A percentile compares a stretch with the other conserved stretches of the same genome.
phyloP scores from a whole-genome alignment of 805 yeast genomes.

The Suhomyces sp. region DNA sequence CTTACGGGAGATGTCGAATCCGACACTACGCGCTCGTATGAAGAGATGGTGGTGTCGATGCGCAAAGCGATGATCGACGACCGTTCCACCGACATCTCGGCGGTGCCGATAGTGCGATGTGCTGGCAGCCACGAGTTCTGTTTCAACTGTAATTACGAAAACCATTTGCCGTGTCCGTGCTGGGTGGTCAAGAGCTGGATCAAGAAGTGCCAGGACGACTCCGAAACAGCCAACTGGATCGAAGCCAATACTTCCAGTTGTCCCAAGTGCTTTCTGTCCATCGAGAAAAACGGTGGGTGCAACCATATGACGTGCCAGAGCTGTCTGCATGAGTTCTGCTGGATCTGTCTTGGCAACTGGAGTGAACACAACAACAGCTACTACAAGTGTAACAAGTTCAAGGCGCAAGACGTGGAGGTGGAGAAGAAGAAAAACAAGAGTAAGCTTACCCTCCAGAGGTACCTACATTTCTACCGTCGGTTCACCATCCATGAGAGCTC shows the following conservation, averaged over 20 bases:
- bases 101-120: constrained; percentile 71
- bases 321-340: constrained; percentile 81
- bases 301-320: constrained; percentile 90
- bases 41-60: background rate
- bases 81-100: constrained; percentile 10
- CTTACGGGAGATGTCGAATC: constrained; percentile 17
- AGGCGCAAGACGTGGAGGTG: constrained; percentile 31
- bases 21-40: background rate
- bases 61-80: constrained; percentile 1
- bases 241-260: constrained; percentile 80
- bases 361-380: constrained; percentile 55
- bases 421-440: constrained; percentile 42
- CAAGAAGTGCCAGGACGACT: constrained; percentile 76
- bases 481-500: constrained; percentile 76
- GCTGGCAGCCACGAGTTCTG: constrained; percentile 69
- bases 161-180: constrained; percentile 87
- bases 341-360: constrained; percentile 90
- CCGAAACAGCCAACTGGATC: constrained; percentile 87
- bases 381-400: constrained; percentile 64
- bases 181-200: constrained; percentile 67
- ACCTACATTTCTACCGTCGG: constrained; percentile 70
- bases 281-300: constrained; percentile 95
- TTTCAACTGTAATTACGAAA: constrained; percentile 66
- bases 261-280: constrained; percentile 73
- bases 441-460: constrained; percentile 54